Percentiles rank a stretch among this genome's conserved stretches.
Evolutionary conservation across 257 asterid genomes (phyloP).

Genomic region (Solanum rostratum): DNA sequence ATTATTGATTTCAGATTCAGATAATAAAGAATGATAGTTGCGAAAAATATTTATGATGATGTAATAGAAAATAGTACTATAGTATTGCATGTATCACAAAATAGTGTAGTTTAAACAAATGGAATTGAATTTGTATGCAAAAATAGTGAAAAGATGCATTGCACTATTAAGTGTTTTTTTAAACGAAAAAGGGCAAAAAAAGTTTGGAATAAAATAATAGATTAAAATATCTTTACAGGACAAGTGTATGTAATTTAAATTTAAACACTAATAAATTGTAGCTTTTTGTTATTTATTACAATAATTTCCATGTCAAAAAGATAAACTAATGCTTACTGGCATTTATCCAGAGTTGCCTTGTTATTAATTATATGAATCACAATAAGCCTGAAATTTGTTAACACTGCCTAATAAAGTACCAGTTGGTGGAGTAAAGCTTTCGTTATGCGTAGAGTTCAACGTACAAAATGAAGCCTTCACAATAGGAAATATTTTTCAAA

Average conservation of each 20-base stretch:
- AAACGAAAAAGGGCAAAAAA: background rate
- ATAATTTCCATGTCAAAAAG: background rate
- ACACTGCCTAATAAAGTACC: background rate
- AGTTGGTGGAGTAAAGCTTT: too few relatives aligned
- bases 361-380: background rate
- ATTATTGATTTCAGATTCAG: background rate
- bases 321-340: background rate
- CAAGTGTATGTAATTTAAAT: background rate
- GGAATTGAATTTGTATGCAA: background rate
- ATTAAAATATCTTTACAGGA: background rate
- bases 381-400: background rate
- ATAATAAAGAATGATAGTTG: background rate
- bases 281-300: background rate
- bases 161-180: background rate
- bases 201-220: background rate
- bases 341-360: background rate
- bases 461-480: background rate
- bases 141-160: background rate
- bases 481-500: background rate
- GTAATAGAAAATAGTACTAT: background rate
- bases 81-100: background rate
- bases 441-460: too few relatives aligned
- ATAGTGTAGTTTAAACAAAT: too few relatives aligned
- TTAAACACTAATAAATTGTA: background rate
- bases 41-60: background rate